A percentile compares a stretch with the other conserved stretches of the same genome.
These are phyloP conservation scores for Gloeophyllum trabeum DNA, from an alignment of 768 basidiomycete species.

Conservation along the genomic window DNA sequence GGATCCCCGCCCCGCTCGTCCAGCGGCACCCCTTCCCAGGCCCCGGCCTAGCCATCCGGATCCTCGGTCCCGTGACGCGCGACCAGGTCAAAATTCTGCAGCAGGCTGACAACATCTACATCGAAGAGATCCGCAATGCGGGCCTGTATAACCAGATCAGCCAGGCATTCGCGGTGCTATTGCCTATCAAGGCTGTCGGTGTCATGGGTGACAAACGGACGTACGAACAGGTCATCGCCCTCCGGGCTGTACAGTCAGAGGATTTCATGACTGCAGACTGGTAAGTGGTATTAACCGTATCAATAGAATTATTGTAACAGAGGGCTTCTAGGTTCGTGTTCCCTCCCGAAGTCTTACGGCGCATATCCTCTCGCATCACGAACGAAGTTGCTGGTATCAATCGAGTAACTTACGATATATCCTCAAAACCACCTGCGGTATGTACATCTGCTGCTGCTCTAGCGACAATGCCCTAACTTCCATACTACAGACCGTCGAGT, in stretches of 20 bases:
- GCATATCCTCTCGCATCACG: constrained; percentile 93
- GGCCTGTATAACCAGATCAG: constrained; percentile 87
- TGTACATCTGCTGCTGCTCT: constrained; percentile 15
- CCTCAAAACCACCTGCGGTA: constrained; percentile 92
- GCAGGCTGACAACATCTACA: constrained; percentile 90
- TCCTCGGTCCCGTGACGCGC: constrained; percentile 89
- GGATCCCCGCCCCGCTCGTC: constrained; percentile 87
- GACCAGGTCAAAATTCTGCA: constrained; percentile 89
- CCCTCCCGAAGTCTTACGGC: constrained; percentile 78
- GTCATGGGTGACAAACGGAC: constrained; percentile 97
- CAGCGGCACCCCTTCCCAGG: constrained; percentile 98
- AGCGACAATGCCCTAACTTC: constrained; percentile 5
- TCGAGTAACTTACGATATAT: constrained; percentile 92
- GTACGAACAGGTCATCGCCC: constrained; percentile 89
- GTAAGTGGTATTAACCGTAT: constrained; percentile 28
- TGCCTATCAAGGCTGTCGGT: constrained; percentile 95
- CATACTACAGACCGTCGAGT: constrained; percentile 16
- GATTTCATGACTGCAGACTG: constrained; percentile 99
- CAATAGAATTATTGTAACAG: not conserved
- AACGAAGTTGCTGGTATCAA: constrained; percentile 98
- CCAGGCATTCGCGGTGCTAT: constrained; percentile 92
- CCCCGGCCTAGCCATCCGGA: constrained; percentile 95
- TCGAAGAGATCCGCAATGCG: constrained; percentile 93
- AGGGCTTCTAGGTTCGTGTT: constrained; percentile 74
- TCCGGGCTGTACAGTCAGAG: constrained; percentile 94